These are phyloP conservation scores for Tricholoma hemisulphureum DNA, from an alignment of 768 basidiomycete genomes.

Conservation along the genomic window DNA sequence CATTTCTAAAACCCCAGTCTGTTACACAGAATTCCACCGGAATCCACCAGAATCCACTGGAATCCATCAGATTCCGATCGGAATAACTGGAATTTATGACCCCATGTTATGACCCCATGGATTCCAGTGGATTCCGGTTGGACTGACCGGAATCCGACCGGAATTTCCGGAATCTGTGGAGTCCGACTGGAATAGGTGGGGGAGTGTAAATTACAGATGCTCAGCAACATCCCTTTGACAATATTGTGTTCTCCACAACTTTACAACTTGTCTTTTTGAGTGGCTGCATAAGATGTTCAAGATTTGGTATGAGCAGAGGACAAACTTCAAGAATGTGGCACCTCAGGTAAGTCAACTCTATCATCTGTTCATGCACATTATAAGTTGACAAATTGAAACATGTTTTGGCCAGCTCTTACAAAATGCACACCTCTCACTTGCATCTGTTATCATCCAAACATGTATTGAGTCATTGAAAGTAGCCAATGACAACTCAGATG, in stretches of 20 bases:
- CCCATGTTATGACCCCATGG: too few species aligned
- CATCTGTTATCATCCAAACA: slow-evolving; percentile 9
- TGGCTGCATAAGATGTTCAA: slow-evolving; percentile 28
- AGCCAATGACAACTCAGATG: background rate
- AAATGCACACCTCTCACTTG: slow-evolving; percentile 4
- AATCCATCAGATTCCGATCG: too few species aligned
- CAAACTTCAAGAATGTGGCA: slow-evolving; percentile 35
- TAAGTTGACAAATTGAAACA: background rate
- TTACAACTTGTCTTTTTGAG: slow-evolving; percentile 33
- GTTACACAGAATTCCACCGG: too few species aligned
- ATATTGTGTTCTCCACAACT: slow-evolving; percentile 31
- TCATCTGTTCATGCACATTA: background rate
- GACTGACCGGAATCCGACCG: too few species aligned
- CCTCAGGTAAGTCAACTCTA: slow-evolving; percentile 22
- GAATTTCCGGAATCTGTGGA: too few species aligned
- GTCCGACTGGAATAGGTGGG: too few species aligned
- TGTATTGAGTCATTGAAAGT: slow-evolving; percentile 4
- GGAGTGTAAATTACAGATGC: too few species aligned
- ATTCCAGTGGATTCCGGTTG: too few species aligned
- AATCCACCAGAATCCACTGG: too few species aligned
- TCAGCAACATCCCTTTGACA: slow-evolving; percentile 29
- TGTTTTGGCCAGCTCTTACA: slow-evolving; percentile 9
- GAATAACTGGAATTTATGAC: too few species aligned
- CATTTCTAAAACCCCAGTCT: too few species aligned
- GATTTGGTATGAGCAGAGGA: slow-evolving; percentile 21